These are phyloP conservation scores for Fusarium mexicanum DNA, from an alignment of 2,329 filamentous ascomycete species.

Conservation along the genomic window DNA sequence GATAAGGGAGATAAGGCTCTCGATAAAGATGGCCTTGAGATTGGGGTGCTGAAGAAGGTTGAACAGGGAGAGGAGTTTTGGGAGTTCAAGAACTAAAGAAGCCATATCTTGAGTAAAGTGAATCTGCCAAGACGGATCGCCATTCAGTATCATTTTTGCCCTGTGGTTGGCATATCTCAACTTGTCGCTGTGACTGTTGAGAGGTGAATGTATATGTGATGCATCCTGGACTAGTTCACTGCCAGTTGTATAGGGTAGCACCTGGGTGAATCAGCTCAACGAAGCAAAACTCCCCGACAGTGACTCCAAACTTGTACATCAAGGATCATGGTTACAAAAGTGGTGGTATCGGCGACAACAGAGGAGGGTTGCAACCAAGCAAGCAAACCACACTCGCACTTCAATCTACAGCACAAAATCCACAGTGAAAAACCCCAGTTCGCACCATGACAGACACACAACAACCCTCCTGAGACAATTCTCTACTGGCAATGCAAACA, in stretches of 20 bases:
- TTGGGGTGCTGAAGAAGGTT: not conserved
- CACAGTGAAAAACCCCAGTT: accelerated
- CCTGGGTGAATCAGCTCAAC: not conserved
- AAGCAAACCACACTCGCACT: not conserved
- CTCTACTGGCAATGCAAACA: not conserved
- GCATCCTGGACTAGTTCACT: too few species aligned
- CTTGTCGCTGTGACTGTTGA: accelerated
- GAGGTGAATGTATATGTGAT: too few species aligned
- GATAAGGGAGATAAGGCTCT: not conserved
- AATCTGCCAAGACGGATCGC: accelerated
- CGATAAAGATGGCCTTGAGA: not conserved
- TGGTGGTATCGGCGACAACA: accelerated
- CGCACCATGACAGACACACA: not conserved
- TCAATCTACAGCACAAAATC: too few species aligned
- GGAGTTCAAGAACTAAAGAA: not conserved
- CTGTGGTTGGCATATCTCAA: not conserved
- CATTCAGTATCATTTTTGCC: accelerated
- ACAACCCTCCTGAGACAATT: not conserved
- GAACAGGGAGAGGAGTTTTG: not conserved
- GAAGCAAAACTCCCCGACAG: not conserved
- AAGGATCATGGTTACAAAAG: not conserved
- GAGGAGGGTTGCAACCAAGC: too few species aligned
- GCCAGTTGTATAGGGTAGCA: too few species aligned
- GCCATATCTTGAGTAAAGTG: accelerated
- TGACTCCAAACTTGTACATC: accelerated